phyloP scores from a whole-genome alignment of 805 yeast species.

The Kurtzmaniella fragi region DNA sequence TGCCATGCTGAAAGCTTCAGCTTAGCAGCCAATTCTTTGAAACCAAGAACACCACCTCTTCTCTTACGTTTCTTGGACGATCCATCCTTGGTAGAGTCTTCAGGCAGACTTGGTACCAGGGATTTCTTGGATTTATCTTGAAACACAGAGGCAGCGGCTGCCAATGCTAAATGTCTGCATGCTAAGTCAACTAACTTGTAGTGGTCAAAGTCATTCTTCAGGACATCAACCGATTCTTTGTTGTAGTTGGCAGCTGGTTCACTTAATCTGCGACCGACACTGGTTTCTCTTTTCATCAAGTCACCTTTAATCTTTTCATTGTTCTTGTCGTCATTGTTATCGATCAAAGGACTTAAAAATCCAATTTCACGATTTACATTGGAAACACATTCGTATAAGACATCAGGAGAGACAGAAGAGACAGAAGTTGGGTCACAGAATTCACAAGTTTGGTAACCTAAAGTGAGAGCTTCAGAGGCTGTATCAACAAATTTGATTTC shows the following conservation, averaged over 20 bases:
- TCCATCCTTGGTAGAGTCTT: slow-evolving; percentile 9
- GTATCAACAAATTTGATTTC: slow-evolving; percentile 43
- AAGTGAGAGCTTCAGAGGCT: slow-evolving; percentile 35
- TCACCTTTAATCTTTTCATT: slow-evolving; percentile 32
- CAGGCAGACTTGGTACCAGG: slow-evolving; percentile 13
- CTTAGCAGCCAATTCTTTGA: slow-evolving; percentile 82
- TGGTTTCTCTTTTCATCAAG: slow-evolving; percentile 22
- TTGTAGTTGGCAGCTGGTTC: slow-evolving; percentile 23
- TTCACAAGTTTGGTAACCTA: slow-evolving; percentile 49
- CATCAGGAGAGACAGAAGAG: slow-evolving; percentile 42
- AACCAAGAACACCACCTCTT: slow-evolving; percentile 76
- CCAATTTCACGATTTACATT: slow-evolving; percentile 55
- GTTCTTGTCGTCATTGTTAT: slow-evolving; percentile 39
- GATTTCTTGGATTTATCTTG: slow-evolving; percentile 13
- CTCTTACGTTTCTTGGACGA: slow-evolving; percentile 42
- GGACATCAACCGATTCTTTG: slow-evolving; percentile 24
- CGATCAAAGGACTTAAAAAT: slow-evolving; percentile 47
- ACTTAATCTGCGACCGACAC: slow-evolving; percentile 22
- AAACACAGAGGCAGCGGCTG: slow-evolving; percentile 53
- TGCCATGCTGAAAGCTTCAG: slow-evolving; percentile 88
- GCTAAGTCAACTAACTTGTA: slow-evolving; percentile 68
- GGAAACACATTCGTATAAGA: slow-evolving; percentile 47
- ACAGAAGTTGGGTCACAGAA: slow-evolving; percentile 48
- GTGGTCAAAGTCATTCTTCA: slow-evolving; percentile 65
- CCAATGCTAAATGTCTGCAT: slow-evolving; percentile 77